phyloP scores from a whole-genome alignment of 2,329 filamentous ascomycete genomes.

The Cercospora sp. region DNA sequence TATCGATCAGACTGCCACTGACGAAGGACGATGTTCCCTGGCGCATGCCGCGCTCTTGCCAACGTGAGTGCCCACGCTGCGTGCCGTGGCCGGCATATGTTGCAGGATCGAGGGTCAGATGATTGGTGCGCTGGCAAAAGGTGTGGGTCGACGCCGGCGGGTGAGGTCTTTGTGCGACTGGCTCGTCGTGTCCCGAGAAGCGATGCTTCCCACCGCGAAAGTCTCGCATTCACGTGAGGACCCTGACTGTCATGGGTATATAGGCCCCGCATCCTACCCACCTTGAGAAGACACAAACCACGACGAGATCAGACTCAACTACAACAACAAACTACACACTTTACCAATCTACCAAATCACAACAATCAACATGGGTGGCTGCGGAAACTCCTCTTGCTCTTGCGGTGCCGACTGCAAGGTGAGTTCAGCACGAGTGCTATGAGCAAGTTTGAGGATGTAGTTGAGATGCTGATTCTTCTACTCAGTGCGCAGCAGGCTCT shows the following conservation, averaged over 20 bases:
- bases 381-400: slow-evolving; percentile 38
- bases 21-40: background rate
- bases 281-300: slow-evolving; percentile 10
- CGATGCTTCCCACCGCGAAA: background rate
- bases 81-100: slow-evolving; percentile 5
- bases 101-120: slow-evolving; percentile 1
- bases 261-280: slow-evolving; percentile 4
- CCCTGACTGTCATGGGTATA: slow-evolving; percentile 1
- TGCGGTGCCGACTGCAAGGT: slow-evolving; percentile 34
- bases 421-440: background rate
- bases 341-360: slow-evolving; percentile 2
- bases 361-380: slow-evolving; percentile 38
- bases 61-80: slow-evolving; percentile 11
- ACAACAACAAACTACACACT: background rate
- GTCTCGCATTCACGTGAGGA: slow-evolving; percentile 1
- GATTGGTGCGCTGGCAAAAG: slow-evolving; percentile 11
- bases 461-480: background rate
- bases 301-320: slow-evolving; percentile 5
- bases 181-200: background rate
- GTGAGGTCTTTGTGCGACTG: slow-evolving; percentile 17
- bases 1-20: background rate
- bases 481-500: slow-evolving; percentile 32
- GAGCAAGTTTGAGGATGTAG: background rate
- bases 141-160: slow-evolving; percentile 5
- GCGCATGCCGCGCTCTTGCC: slow-evolving; percentile 12